Conservation (phyloP, 2,329 filamentous ascomycete species). For the Aspergillus jensenii region DNA sequence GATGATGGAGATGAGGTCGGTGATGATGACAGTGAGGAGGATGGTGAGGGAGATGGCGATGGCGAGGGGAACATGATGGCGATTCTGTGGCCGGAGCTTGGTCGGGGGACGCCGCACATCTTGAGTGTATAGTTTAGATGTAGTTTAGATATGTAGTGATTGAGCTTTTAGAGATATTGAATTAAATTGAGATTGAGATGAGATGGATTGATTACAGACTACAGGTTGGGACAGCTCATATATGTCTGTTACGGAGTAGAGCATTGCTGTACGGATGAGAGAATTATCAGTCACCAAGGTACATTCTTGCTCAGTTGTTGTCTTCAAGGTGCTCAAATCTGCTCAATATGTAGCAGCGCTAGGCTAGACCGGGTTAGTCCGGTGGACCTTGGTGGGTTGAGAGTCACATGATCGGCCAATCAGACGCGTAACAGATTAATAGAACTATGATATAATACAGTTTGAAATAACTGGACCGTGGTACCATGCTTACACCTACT, state of each 20-base stretch:
- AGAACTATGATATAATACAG: too few species aligned
- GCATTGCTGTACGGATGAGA: background rate
- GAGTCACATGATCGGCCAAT: background rate
- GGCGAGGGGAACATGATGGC: constrained; percentile 33
- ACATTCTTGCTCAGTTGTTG: background rate
- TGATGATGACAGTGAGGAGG: constrained; percentile 22
- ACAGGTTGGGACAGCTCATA: background rate
- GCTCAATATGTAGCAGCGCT: constrained; percentile 7
- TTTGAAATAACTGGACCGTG: too few species aligned
- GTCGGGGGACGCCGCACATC: constrained; percentile 51
- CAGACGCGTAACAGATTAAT: too few species aligned
- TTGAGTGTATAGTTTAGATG: background rate
- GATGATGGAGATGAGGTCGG: constrained; percentile 25
- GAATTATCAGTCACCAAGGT: constrained; percentile 12
- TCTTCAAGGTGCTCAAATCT: constrained; percentile 14
- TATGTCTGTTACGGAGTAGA: background rate
- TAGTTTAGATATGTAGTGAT: background rate
- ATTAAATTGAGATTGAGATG: background rate
- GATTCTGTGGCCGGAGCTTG: constrained; percentile 41
- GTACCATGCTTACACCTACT: background rate
- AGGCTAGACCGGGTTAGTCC: background rate
- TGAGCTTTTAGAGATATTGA: too few species aligned
- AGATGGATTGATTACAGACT: background rate
- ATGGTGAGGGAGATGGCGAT: constrained; percentile 23
- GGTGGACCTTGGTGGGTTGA: background rate